Evolutionary conservation across 2,329 filamentous ascomycete genomes (phyloP).

Genomic region (Colletotrichum navitas): DNA sequence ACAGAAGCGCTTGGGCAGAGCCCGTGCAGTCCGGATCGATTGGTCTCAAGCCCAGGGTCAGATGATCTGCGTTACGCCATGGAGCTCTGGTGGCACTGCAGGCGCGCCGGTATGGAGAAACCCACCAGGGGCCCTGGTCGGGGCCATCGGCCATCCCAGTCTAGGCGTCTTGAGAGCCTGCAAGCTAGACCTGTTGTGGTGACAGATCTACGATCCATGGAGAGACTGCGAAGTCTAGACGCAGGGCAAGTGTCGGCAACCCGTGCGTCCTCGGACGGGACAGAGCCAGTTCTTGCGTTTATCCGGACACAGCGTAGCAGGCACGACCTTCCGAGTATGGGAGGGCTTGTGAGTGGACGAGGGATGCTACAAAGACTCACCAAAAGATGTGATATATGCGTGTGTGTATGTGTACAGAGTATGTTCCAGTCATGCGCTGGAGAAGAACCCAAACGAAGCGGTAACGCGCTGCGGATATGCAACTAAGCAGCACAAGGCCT

Average conservation of each 20-base stretch:
- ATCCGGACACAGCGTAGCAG: slow-evolving; percentile 34
- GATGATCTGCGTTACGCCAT: slow-evolving; percentile 35
- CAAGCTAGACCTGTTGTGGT: slow-evolving; percentile 30
- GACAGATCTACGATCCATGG: slow-evolving; percentile 41
- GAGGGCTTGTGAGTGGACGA: slow-evolving; percentile 14
- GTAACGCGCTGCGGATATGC: slow-evolving; percentile 8
- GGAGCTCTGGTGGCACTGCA: slow-evolving; percentile 34
- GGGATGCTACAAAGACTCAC: slow-evolving; percentile 16
- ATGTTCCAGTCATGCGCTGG: neutral
- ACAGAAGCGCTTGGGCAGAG: slow-evolving; percentile 25
- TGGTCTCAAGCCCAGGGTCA: slow-evolving; percentile 27
- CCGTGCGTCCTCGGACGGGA: neutral
- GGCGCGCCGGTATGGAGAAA: slow-evolving; percentile 33
- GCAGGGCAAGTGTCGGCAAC: slow-evolving; percentile 37
- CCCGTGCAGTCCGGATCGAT: slow-evolving; percentile 16
- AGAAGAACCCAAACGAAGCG: neutral
- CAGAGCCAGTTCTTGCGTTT: slow-evolving; percentile 34
- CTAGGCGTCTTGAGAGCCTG: slow-evolving; percentile 43
- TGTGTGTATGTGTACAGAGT: neutral
- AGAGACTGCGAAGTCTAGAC: slow-evolving; percentile 30
- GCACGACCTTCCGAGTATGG: slow-evolving; percentile 3
- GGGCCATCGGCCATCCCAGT: slow-evolving; percentile 43
- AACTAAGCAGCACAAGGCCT: neutral
- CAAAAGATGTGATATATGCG: slow-evolving; percentile 2
- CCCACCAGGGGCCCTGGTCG: slow-evolving; percentile 34